Evolutionary conservation across 352 stramenopile species (phyloP), one percentile per base, ranked within the genome.

Genomic region (Phytopythium helicoides): DNA sequence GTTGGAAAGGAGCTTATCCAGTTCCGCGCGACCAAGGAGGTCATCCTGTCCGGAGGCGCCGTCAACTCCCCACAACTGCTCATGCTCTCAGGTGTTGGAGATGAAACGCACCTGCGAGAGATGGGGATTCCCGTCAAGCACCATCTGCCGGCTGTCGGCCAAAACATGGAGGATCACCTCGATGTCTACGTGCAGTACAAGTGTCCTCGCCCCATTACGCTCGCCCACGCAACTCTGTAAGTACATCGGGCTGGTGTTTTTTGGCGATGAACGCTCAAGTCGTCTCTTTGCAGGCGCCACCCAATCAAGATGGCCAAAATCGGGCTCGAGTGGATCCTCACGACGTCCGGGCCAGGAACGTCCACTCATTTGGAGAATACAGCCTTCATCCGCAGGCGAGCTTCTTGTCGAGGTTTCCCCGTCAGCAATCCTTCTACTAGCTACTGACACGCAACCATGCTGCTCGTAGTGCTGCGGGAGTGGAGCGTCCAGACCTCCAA

Each of bases 101-200:
- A 93, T 53, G 74, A 66, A 1, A 58, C 86, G 26, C 76, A 93
- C 55, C 46, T 96, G 21, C 84, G 82, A 37, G 71, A 90, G 6
- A 54, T 94, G 31, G 82, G 64, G 25, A 71, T 96, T 18, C 75
- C 81, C 0, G 55, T 94, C 18, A 68, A 94, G 33, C 73, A 91
- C 31, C 65, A 95, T 55, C 25, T 92, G 37, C 79, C 85, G 3
- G 83, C 83, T 9, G 85, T 96, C 18, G 87, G 87, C 19, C 67
- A 89, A 54, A 91, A 96, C 71, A 84, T 96, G 75, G 85, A 96
- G 50, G 87, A 95, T 55, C 87, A 96, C 60, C 46, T 96, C n/a
- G 87, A 95, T 47, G 54, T 95, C 39, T 96, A 95, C 61, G 68
- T 96, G 55, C 81, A 96, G 66, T 96, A 94, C 73, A 64, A 75